phyloP scores from a whole-genome alignment of 2,329 filamentous ascomycete species.

The Chrysoporthe austroafricana region DNA sequence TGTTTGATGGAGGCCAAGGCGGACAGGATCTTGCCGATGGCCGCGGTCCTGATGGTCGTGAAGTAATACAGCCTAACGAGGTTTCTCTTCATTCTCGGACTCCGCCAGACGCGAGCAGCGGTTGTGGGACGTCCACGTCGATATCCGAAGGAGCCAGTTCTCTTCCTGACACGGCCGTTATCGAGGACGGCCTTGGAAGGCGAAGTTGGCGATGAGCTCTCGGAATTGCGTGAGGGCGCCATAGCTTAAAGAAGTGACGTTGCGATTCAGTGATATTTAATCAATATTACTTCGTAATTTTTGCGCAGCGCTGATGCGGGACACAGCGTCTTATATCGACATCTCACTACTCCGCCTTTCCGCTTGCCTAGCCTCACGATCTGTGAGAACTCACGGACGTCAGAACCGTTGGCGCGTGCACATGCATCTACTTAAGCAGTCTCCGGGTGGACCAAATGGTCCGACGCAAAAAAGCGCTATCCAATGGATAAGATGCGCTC shows the following conservation, averaged over 20 bases:
- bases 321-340: neutral
- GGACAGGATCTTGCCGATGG: conserved; percentile 6
- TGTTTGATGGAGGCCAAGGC: conserved; percentile 4
- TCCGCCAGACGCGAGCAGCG: conserved; percentile 8
- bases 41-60: conserved; percentile 2
- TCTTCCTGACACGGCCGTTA: conserved; percentile 7
- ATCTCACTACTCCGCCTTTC: neutral
- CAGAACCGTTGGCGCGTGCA: neutral
- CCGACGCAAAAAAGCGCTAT: conserved; percentile 3
- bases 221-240: conserved; percentile 3
- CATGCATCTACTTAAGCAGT: neutral
- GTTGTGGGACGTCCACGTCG: conserved; percentile 4
- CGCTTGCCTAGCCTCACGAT: neutral
- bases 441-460: neutral
- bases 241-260: neutral
- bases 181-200: neutral
- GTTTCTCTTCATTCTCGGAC: conserved; percentile 11
- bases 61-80: conserved; percentile 8
- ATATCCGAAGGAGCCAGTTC: conserved; percentile 1
- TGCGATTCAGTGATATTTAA: neutral
- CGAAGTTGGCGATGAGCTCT: neutral
- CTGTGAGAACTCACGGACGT: neutral
- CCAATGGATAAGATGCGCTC: conserved; percentile 3
- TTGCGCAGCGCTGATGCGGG: neutral
- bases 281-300: neutral